phyloP scores from a whole-genome alignment of 208 protist genomes.

The Acanthamoeba triangularis region DNA sequence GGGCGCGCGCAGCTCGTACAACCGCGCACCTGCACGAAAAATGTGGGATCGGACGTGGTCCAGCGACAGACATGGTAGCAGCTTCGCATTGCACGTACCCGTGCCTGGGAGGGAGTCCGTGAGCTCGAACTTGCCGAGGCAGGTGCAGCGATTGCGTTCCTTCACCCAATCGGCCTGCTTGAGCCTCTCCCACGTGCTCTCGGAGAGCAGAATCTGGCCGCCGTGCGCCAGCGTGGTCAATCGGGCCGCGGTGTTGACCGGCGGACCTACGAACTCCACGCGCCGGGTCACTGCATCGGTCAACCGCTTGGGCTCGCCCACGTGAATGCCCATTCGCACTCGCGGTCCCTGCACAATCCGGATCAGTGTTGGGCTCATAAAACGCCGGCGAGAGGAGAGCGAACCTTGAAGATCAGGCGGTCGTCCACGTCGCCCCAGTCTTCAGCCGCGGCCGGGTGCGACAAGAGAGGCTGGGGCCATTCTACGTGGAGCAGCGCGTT shows the following conservation, averaged over 20 bases:
- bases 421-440: constrained; percentile 60
- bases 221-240: constrained; percentile 43
- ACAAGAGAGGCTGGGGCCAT: constrained; percentile 36
- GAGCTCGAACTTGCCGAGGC: constrained; percentile 1
- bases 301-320: neutral
- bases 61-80: too few species aligned
- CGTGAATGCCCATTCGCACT: constrained; percentile 74
- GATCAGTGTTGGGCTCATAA: too few species aligned
- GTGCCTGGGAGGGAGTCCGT: neutral
- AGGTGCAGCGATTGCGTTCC: constrained; percentile 2
- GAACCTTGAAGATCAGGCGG: constrained; percentile 18
- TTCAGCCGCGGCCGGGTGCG: constrained; percentile 54
- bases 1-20: constrained; percentile 11
- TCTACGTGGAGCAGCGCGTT: constrained; percentile 22
- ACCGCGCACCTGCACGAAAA: neutral
- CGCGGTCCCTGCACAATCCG: constrained; percentile 10
- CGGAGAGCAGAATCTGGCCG: constrained; percentile 4
- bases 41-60: too few species aligned
- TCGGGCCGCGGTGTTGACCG: neutral
- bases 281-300: constrained; percentile 25
- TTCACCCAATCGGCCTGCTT: neutral
- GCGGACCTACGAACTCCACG: constrained; percentile 5
- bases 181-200: too few species aligned
- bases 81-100: too few species aligned
- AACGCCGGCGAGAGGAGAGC: neutral